Base-by-base conservation (phyloP, 1,284 basidiomycete species). In the Schizopora paradoxa region DNA sequence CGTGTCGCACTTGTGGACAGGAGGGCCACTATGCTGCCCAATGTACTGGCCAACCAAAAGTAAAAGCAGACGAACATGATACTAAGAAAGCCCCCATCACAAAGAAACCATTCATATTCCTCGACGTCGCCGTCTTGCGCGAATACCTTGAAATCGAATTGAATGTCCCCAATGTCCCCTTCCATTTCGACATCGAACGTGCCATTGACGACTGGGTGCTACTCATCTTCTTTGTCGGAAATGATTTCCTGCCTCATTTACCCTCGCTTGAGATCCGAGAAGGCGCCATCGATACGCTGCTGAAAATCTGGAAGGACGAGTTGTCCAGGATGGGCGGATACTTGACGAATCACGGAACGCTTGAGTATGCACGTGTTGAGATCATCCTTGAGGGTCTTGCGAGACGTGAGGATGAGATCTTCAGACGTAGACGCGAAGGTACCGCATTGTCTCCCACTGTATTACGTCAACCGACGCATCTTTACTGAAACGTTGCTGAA, bases 131-230 rank as follows among this genome's bases (percentile, higher is more conserved):
- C 50, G 82, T 88, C 54, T 72, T 99, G 53, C 88, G 96, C 67
- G 96, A 99, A 70, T 99, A 99, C 69, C 84, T 99, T 57, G 88
- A 94, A 66, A 82, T 92, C 61, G 96, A 99, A 65, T 83, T 99
- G 57, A 82, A 91, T 66, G 74, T 96, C 19, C 74, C 87, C 8
- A 70, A 79, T 48, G 66, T 77, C 11, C 72, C 85, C 1, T 96
- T 98, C 68, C 80, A 84, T n/a, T 99, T 95, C 74, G 84, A 92
- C 60, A 73, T 96, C 61, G 96, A 99, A 67, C 84, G 89, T 64
- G 94, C 96, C 28, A 91, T 99, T 66, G 96, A 99, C 76, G 96
- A 99, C 66, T 99, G 96, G 95, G 91, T 99, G 58, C 84, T 99
- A 62, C 76, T 99, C 59, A 98, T 98, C 60, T 98, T 99, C 79